Conservation (phyloP, 148 eudicot genomes). For the Rhododendron simsii region DNA sequence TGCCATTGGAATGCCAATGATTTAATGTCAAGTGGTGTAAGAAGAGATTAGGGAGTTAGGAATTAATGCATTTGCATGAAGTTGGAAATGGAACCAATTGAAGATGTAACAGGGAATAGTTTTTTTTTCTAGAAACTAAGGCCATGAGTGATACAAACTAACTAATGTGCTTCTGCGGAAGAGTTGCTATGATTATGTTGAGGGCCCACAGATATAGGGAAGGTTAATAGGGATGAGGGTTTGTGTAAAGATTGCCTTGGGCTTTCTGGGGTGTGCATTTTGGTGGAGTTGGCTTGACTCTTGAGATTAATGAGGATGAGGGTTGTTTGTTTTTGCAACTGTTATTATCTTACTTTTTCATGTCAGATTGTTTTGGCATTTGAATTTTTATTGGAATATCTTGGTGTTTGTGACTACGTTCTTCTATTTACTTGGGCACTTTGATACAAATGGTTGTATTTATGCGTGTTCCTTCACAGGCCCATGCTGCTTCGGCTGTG, state of each 20-base stretch:
- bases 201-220: background rate
- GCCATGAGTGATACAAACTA: background rate
- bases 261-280: background rate
- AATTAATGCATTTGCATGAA: background rate
- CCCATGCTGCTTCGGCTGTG: conserved; percentile 97
- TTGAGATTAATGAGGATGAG: background rate
- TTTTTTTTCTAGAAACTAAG: background rate
- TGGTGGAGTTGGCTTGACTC: background rate
- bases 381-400: background rate
- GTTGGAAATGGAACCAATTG: background rate
- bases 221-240: background rate
- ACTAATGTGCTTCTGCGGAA: background rate
- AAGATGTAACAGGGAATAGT: background rate
- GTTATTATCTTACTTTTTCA: background rate
- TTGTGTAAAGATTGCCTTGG: background rate
- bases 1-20: background rate
- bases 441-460: background rate
- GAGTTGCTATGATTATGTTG: background rate
- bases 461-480: conserved; percentile 33
- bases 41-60: background rate
- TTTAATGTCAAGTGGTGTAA: background rate
- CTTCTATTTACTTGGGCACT: background rate
- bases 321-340: background rate
- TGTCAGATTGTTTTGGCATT: background rate
- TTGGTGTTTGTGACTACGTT: background rate